Percentiles rank a stretch among this genome's conserved stretches.
phyloP scores from a whole-genome alignment of 495 filamentous ascomycete species.

The Hypoxylon intermedium region DNA sequence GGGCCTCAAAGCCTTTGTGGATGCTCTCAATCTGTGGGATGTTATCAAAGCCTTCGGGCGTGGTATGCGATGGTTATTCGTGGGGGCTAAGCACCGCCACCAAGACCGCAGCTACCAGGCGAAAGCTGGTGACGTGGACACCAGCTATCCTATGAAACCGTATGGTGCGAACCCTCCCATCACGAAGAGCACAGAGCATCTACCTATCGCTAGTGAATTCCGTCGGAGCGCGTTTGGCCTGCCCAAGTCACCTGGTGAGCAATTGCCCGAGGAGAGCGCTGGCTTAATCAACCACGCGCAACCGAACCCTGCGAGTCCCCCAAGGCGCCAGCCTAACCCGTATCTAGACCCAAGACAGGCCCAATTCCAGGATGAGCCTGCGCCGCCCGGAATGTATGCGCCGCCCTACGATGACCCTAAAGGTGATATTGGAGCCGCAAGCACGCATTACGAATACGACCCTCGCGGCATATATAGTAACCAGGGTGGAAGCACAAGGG shows the following conservation, averaged over 20 bases:
- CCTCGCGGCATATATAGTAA: constrained; percentile 12
- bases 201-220: constrained; percentile 55
- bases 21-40: constrained; percentile 86
- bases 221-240: constrained; percentile 48
- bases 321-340: constrained; percentile 21
- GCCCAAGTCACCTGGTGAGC: constrained; percentile 24
- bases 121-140: constrained; percentile 42
- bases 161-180: constrained; percentile 27
- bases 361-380: constrained; percentile 39
- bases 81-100: constrained; percentile 65
- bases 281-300: constrained; percentile 58
- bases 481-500: constrained; percentile 26
- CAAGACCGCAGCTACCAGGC: constrained; percentile 53
- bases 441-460: constrained; percentile 31
- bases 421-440: constrained; percentile 40
- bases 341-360: constrained; percentile 31
- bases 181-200: constrained; percentile 44
- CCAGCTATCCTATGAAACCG: constrained; percentile 41
- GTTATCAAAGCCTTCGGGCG: constrained; percentile 79
- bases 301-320: constrained; percentile 46
- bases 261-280: constrained; percentile 50
- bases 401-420: constrained; percentile 33
- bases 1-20: constrained; percentile 67
- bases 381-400: constrained; percentile 20
- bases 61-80: constrained; percentile 80